A percentile compares a stretch with the other conserved stretches of the same genome.
These are phyloP conservation scores for Curvularia verruculosa DNA, from an alignment of 2,329 filamentous ascomycete species.

Conservation along the genomic window DNA sequence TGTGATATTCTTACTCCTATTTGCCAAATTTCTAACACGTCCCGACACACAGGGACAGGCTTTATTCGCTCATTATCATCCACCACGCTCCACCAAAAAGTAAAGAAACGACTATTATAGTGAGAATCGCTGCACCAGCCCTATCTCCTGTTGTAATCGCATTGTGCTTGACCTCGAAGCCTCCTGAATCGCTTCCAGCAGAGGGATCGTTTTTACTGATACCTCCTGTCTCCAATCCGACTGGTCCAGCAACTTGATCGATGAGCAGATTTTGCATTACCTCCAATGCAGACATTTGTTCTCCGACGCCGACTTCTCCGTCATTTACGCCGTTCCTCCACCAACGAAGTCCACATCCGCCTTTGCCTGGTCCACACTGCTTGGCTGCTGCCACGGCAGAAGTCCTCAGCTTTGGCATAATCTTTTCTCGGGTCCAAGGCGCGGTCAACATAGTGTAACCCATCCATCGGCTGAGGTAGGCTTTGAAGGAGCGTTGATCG, in stretches of 20 bases:
- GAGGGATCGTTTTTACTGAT: constrained; percentile 55
- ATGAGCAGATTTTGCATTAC: constrained; percentile 58
- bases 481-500: constrained; percentile 55
- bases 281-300: constrained; percentile 65
- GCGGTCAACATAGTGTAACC: constrained; percentile 47
- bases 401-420: constrained; percentile 59
- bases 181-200: constrained; percentile 42
- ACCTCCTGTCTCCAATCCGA: constrained; percentile 60
- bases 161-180: constrained; percentile 30
- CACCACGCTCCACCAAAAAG: constrained; percentile 61
- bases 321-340: constrained; percentile 52
- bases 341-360: constrained; percentile 55
- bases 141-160: constrained; percentile 64
- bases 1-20: too few relatives aligned
- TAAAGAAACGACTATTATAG: constrained; percentile 60
- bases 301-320: constrained; percentile 58
- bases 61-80: constrained; percentile 49
- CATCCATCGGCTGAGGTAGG: constrained; percentile 52
- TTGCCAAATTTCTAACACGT: too few relatives aligned
- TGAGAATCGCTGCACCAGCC: constrained; percentile 71
- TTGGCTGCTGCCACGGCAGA: constrained; percentile 62
- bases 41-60: too few relatives aligned
- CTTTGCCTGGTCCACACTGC: constrained; percentile 59
- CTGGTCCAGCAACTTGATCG: constrained; percentile 36
- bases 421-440: constrained; percentile 40